These are phyloP conservation scores for Delphinella strobiligena DNA, from an alignment of 2,329 filamentous ascomycete species.

Conservation along the genomic window DNA sequence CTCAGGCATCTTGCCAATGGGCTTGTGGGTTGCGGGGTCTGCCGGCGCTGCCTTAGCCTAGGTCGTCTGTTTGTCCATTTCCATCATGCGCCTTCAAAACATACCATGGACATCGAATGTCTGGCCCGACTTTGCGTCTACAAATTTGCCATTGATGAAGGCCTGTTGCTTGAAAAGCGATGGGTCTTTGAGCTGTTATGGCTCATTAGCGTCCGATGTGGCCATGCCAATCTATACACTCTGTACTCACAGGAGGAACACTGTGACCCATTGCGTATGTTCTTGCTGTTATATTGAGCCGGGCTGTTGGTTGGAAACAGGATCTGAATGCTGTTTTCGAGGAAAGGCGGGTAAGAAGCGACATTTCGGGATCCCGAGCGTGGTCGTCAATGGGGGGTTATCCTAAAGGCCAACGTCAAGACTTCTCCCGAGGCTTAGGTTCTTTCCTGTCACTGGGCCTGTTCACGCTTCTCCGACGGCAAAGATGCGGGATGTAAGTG, in stretches of 20 bases:
- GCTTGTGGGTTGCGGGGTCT: constrained; percentile 73
- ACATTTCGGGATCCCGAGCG: constrained; percentile 5
- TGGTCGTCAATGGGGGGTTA: too few relatives aligned
- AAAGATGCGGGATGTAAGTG: too few relatives aligned
- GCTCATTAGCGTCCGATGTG: background rate
- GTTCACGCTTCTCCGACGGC: too few relatives aligned
- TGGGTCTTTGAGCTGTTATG: constrained; percentile 32
- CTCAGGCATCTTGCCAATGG: constrained; percentile 77
- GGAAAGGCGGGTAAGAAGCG: constrained; percentile 3
- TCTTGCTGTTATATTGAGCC: constrained; percentile 22
- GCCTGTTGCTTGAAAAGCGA: constrained; percentile 68
- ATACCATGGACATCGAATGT: constrained; percentile 66
- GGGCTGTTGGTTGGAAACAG: constrained; percentile 13
- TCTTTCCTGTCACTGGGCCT: too few relatives aligned
- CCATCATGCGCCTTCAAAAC: background rate
- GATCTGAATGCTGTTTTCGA: constrained; percentile 8
- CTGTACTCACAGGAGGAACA: constrained; percentile 25
- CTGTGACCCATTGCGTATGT: constrained; percentile 33
- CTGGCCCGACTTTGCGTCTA: constrained; percentile 71
- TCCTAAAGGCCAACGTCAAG: too few relatives aligned
- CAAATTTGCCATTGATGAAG: constrained; percentile 91
- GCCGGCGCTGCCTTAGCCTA: background rate
- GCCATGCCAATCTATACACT: too few relatives aligned
- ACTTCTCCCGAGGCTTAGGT: too few relatives aligned
- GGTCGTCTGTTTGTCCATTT: background rate